Base-by-base conservation (phyloP, 306 rosid genomes). In the Sicyos edulis region DNA sequence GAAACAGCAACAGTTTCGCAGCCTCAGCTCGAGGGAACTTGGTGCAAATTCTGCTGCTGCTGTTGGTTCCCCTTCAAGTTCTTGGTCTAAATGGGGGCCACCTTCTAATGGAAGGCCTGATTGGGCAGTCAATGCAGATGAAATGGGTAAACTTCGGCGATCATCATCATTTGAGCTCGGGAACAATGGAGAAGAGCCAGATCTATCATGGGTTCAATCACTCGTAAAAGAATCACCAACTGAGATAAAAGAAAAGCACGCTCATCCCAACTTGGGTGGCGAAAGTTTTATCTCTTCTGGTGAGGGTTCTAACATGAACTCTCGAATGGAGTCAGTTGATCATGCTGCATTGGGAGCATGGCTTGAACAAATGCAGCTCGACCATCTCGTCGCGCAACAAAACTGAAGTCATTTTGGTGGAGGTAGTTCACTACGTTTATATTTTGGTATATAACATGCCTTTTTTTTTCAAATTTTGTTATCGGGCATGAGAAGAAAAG, bases 121-220 rank as follows among this genome's bases (percentile, higher is more conserved):
- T 78, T 92, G 97, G 97, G 86, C 89, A 16, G 89, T 84, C 52
- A 68, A 78, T 78, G 52, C 89, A 1, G 95, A 92, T 42, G 96
- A 89, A 74, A 57, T 81, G 19, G 92, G 95, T 44, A 89, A 86
- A 84, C 92, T 78, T 24, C 91, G 92, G 3, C 81, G 96, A 55
- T 92, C 97, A 2, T 88, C 96, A 2, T 92, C 97, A 0, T 92
- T 92, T 50, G 97, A 92, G 91, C 85, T 88, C 7, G 95, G 92
- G 58, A 85, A 83, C 85, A 89, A 88, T 42, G 95, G 92, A 1
- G 97, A 92, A 84, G 97, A 92, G 77, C 96, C 97, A 2, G 96
- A 92, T 82, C 78, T 92, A 20, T 92, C 97, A 8, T 92, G 97
- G 97, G 96, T 92, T 78, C 97, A 92, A 63, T 92, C 96, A 22